Base-by-base conservation (phyloP, 495 filamentous ascomycete species). In the Podospora pseudopauciseta region DNA sequence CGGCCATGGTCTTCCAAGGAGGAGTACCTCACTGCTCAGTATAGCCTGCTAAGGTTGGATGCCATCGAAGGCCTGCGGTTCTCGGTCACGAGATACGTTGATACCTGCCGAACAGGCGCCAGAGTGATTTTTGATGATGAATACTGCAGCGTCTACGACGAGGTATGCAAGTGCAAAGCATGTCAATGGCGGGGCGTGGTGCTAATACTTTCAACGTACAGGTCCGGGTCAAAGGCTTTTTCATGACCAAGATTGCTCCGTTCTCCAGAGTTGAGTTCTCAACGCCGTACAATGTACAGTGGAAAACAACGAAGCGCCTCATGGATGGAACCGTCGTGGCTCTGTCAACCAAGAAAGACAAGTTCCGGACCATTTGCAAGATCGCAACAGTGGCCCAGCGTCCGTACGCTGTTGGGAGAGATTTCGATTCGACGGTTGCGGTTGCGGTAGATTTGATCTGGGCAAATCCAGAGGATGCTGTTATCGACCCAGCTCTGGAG, bases 291-390 rank as follows among this genome's bases (percentile, higher is more conserved):
- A 84, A 79, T n/a, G 88, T 97, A 44, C 80, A 85, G 0, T 97
- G 93, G 93, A 80, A 86, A 26, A 87, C 92, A 63, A 91, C 90
- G 0, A 90, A 88, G 65, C 86, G 93, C 0, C 81, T 96, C 9
- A 83, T 88, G 3, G 80, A 87, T 0, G 92, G 92, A 0, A 83
- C 85, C 0, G 71, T 96, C 2, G 87, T 97, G 27, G 92, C 88
- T 3, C 71, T 97, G 2, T 88, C 88, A 0, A 86, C 90, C 0
- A 81, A 78, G 2, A 66, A 82, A 0, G 91, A 96, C 71, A 78
- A 77, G 18, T 95, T 96, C 72, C 74, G 80, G 60, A 86, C 70
- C 0, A 85, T 87, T 44, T 93, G 91, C 72, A 84, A 88, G 39
- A 78, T 95, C 13, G 93, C 90, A 6, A 82, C 89, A 30, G 83